Evolutionary conservation across 805 yeast genomes (phyloP), one percentile per base, ranked within the genome.

Genomic region (Yamadazyma kitorensis): DNA sequence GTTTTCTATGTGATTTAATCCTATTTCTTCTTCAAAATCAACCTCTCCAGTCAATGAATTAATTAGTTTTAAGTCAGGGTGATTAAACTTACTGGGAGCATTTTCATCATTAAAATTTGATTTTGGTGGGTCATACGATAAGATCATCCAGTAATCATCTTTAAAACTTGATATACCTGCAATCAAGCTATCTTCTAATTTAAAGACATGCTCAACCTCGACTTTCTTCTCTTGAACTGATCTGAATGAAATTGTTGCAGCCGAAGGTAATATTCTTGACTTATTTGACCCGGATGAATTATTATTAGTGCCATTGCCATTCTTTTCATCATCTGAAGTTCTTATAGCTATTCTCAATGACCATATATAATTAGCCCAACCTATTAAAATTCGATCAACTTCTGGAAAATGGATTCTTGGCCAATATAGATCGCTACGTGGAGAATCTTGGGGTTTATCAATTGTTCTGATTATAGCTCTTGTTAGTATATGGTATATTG

Each of bases 341-440:
- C 44, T 36, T 10, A 57, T 37, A 5, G 72, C 64, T 6, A 78
- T 58, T 39, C 78, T 68, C 23, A 87, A 59, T 14, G 72, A 62
- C 94, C 95, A 89, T 3, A 91, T 66, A 43, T 79, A 74, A 41
- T 77, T 71, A 3, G 78, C 84, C 98, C 98, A 93, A 0, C 89
- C 95, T 17, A 93, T 70, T 1, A 85, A 57, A 8, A 87, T 63
- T 40, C 85, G 57, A 50, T 82, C 83, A 2, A 70, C 59, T 47
- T 81, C 94, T 0, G 81, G 78, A 34, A 71, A 70, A 37, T 76
- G 77, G 3, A 85, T 72, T 30, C 84, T 72, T 0, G 98, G 97
- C 79, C 93, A 80, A 48, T 82, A 86, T 23, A 89, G 57, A 44
- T 87, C 96, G 2, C 94, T 80, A 15, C 89, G 64, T 4, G 68